Evolutionary conservation across 192 early-diverging fungal genomes (phyloP).

Genomic region (Haplosporangium gracile): DNA sequence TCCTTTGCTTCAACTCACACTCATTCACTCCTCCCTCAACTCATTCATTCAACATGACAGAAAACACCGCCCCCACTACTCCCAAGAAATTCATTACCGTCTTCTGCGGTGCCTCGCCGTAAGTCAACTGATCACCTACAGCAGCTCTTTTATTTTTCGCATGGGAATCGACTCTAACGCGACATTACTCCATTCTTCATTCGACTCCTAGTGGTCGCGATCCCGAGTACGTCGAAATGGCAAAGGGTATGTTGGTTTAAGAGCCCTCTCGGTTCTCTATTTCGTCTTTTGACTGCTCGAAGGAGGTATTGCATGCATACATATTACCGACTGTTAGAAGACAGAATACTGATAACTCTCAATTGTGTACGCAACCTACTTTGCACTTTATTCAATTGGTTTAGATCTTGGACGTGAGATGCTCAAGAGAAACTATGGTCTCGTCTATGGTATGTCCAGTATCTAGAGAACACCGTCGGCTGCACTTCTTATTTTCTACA

Average conservation of each 20-base stretch:
- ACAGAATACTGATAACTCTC: neutral
- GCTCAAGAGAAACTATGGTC: constrained; percentile 66
- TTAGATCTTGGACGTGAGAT: constrained; percentile 68
- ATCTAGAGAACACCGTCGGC: neutral
- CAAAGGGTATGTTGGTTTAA: constrained; percentile 44
- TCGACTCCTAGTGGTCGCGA: constrained; percentile 41
- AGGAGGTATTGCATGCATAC: neutral
- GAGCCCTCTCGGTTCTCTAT: neutral
- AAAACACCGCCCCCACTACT: constrained; percentile 11
- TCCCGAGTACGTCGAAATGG: constrained; percentile 59
- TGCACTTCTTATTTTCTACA: constrained; percentile 14
- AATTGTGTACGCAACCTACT: neutral
- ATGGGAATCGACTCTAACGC: neutral
- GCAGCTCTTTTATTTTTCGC: neutral
- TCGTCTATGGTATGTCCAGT: constrained; percentile 71
- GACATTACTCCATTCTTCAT: constrained; percentile 4
- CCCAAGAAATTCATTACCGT: constrained; percentile 50
- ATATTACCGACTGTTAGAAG: neutral
- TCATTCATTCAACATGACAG: constrained; percentile 22
- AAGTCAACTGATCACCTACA: neutral
- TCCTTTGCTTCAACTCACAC: neutral
- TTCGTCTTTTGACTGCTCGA: too few species aligned
- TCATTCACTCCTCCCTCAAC: neutral
- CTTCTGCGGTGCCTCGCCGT: constrained; percentile 54
- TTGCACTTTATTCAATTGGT: neutral